Evolutionary conservation across 2,329 filamentous ascomycete genomes (phyloP).

Genomic region (Alternaria conjuncta): DNA sequence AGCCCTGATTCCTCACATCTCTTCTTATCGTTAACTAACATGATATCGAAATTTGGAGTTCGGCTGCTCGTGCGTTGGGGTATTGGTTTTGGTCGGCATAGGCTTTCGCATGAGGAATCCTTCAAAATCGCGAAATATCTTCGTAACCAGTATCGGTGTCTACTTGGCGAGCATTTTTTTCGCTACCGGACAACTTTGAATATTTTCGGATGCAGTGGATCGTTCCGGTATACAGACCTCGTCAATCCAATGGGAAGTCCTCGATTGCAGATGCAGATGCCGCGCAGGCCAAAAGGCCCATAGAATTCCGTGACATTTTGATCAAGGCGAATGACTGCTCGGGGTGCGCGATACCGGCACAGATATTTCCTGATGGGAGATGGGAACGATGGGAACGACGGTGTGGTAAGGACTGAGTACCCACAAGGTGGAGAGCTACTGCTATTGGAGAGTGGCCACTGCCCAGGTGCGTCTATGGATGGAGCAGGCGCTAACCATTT

Average conservation of each 20-base stretch:
- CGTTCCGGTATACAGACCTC: neutral
- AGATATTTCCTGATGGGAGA: neutral
- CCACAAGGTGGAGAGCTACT: neutral
- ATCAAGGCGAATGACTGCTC: neutral
- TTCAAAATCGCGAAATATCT: neutral
- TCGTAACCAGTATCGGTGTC: neutral
- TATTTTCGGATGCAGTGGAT: neutral
- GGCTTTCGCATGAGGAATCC: neutral
- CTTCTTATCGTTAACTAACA: neutral
- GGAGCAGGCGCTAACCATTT: neutral
- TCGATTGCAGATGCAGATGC: neutral
- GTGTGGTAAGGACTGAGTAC: neutral
- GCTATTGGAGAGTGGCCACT: neutral
- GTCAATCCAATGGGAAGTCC: neutral
- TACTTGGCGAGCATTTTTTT: neutral
- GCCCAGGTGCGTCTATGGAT: neutral
- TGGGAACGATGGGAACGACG: neutral
- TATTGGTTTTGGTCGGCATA: neutral
- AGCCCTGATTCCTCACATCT: neutral
- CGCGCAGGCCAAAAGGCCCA: neutral
- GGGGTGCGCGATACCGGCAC: neutral
- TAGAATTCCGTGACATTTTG: neutral
- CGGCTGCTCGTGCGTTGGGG: neutral
- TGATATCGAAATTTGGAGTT: neutral
- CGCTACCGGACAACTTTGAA: neutral